These are phyloP conservation scores for Hygrocybe punicea DNA, from an alignment of 768 basidiomycete genomes.

Conservation along the genomic window DNA sequence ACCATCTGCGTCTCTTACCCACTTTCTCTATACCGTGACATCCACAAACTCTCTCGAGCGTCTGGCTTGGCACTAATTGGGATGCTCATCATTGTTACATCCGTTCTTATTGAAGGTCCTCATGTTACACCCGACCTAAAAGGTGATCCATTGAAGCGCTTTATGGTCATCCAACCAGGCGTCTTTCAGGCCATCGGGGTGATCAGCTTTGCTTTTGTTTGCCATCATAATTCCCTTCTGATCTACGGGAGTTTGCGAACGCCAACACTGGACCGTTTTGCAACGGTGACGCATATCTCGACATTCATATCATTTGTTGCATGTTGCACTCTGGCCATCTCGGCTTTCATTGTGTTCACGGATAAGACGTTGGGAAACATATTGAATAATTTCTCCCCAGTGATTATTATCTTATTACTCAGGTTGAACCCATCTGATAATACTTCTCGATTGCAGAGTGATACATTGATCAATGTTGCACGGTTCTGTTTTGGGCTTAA, in stretches of 20 bases:
- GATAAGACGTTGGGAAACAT: slow-evolving; percentile 94
- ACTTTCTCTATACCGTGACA: slow-evolving; percentile 92
- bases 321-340: slow-evolving; percentile 80
- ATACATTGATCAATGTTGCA: slow-evolving; percentile 92
- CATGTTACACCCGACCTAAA: slow-evolving; percentile 68
- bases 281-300: slow-evolving; percentile 88
- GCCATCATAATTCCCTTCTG: slow-evolving; percentile 95
- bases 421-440: background rate
- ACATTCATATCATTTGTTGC: slow-evolving; percentile 79
- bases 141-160: slow-evolving; percentile 71
- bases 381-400: slow-evolving; percentile 87
- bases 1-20: slow-evolving; percentile 91
- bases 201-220: slow-evolving; percentile 94
- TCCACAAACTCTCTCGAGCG: slow-evolving; percentile 92
- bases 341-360: slow-evolving; percentile 86
- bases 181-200: slow-evolving; percentile 96
- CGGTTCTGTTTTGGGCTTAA: slow-evolving; percentile 92
- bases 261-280: slow-evolving; percentile 92
- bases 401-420: slow-evolving; percentile 31
- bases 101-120: slow-evolving; percentile 81
- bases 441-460: slow-evolving; percentile 44
- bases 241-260: slow-evolving; percentile 93
- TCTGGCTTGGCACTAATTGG: slow-evolving; percentile 87
- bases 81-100: slow-evolving; percentile 89
- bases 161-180: slow-evolving; percentile 73